Conservation (phyloP, 257 asterid genomes). For the Primulina huaijiensis region DNA sequence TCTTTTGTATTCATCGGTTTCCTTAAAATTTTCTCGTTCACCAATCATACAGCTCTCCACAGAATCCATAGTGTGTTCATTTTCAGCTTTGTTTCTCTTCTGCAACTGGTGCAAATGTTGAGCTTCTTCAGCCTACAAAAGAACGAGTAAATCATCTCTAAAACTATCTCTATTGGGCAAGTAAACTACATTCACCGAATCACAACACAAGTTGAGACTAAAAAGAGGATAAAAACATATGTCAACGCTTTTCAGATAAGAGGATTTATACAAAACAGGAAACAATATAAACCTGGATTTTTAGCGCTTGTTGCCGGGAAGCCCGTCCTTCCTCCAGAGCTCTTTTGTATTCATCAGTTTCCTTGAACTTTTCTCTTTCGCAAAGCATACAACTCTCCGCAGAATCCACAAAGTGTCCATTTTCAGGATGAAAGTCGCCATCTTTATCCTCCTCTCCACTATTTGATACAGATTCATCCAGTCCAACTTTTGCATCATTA, state of each 20-base stretch:
- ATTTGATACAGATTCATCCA: conserved; percentile 23
- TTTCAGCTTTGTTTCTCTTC: conserved; percentile 67
- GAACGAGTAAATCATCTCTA: neutral
- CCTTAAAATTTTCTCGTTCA: conserved; percentile 76
- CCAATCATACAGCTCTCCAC: conserved; percentile 33
- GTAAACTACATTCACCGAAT: neutral
- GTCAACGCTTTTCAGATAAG: neutral
- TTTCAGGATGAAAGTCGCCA: conserved; percentile 25
- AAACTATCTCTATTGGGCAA: neutral
- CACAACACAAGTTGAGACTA: neutral
- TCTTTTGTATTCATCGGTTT: conserved; percentile 79
- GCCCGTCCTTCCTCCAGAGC: conserved; percentile 82
- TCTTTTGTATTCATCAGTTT: conserved; percentile 78
- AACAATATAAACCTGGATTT: conserved; percentile 56
- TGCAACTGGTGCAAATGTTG: conserved; percentile 42
- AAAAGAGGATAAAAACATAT: neutral
- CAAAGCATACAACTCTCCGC: conserved; percentile 32
- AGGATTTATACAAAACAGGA: neutral
- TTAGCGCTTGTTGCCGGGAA: conserved; percentile 57
- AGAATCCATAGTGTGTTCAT: conserved; percentile 17
- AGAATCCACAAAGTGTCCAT: conserved; percentile 16
- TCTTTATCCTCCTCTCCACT: conserved; percentile 27
- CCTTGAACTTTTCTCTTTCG: conserved; percentile 76
- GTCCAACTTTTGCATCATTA: conserved; percentile 21
- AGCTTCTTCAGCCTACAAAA: conserved; percentile 86